Evolutionary conservation across 2,329 filamentous ascomycete species (phyloP).

Genomic region (Neofusicoccum ribis): DNA sequence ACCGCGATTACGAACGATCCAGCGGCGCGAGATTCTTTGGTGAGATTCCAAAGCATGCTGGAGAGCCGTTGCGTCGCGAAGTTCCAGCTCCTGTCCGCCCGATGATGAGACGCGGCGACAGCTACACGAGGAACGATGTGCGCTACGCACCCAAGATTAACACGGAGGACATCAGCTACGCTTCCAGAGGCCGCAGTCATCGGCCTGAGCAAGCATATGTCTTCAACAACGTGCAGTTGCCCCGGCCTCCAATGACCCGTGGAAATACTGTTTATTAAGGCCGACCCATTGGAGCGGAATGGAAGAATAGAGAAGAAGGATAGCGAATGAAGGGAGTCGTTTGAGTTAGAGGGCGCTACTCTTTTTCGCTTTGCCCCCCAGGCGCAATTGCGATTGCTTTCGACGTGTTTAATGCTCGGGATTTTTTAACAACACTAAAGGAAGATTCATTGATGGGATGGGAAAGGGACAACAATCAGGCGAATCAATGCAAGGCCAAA

Average conservation of each 20-base stretch:
- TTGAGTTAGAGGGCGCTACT: conserved; percentile 3
- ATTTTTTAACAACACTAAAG: not conserved
- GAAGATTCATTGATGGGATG: not conserved
- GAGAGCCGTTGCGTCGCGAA: conserved; percentile 23
- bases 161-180: conserved; percentile 39
- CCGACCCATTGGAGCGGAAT: not conserved
- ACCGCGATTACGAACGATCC: conserved; percentile 23
- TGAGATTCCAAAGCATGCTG: conserved; percentile 29
- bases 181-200: not conserved
- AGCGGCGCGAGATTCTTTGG: conserved; percentile 28
- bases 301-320: conserved; percentile 5
- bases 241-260: not conserved
- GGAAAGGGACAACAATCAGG: not conserved
- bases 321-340: not conserved
- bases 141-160: conserved; percentile 33
- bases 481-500: not conserved
- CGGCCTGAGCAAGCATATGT: not conserved
- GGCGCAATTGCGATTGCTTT: not conserved
- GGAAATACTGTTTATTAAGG: not conserved
- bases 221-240: not conserved
- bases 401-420: not conserved
- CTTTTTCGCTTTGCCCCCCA: not conserved
- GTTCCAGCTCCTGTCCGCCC: conserved; percentile 26
- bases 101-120: conserved; percentile 21
- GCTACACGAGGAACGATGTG: conserved; percentile 34